Base-by-base conservation (phyloP, 164 flowering plant genomes). In the Akebia trifoliata region DNA sequence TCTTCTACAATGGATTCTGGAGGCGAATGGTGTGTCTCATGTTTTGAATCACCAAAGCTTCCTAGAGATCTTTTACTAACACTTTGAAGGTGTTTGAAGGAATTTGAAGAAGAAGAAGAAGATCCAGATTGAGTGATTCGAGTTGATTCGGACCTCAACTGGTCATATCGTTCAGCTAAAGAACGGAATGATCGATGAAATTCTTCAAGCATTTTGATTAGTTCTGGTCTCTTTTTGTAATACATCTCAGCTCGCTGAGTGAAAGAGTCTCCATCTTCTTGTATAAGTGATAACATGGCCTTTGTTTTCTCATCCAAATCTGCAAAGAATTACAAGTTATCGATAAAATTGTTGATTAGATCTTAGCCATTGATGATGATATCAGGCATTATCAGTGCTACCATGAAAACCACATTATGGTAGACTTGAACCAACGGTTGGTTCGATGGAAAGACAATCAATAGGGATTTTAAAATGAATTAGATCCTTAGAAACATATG, bases 201-300 rank as follows among this genome's bases (percentile, higher is more conserved):
- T 17, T 79, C 74, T 67, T 74, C 71, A 30, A 76, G 61, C 74
- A 66, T 58, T 52, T 66, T 56, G 11, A 63, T 36, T 1, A 69
- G 65, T 44, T 64, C 44, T 20, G 57, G 54, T 51, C 54, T 60
- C 25, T 51, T 69, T 44, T 60, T 45, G 58, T 60, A 28, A 28
- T 54, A 61, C 46, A 47, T 57, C 18, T 71, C 78, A 0, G 70
- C 73, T 45, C 74, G 54, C 49, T 71, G 72, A 4, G 67, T 62
- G 6, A 73, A 69, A 11, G 84, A 45, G 21, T 69, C 60, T 1
- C 48, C 68, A 9, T 77, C 78, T 32, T 77, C 76, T 42, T 66
- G 61, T 47, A 76, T 38, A 7, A 75, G 63, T 25, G 59, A 47
- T 32, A 67, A 40, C 50, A 76, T 68, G 35, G 65, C 68, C 52